These are phyloP conservation scores for Candida montana DNA, from an alignment of 805 yeast genomes.

Conservation along the genomic window DNA sequence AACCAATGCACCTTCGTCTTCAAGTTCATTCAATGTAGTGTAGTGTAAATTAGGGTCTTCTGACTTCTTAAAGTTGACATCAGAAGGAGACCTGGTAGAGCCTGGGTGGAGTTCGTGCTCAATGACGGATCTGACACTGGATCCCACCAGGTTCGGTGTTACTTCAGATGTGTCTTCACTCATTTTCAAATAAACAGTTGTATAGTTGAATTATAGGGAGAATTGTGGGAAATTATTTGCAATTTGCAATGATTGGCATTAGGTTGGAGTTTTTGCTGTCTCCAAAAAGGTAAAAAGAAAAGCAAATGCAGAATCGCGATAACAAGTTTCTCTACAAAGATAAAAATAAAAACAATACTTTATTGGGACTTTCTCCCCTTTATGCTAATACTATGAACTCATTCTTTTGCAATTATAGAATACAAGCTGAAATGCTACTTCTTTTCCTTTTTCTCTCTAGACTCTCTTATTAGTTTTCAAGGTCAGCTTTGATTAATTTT, in stretches of 20 bases:
- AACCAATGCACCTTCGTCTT: conserved; percentile 46
- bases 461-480: conserved; percentile 18
- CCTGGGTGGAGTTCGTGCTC: conserved; percentile 11
- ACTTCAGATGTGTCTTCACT: background rate
- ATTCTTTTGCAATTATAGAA: background rate
- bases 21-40: conserved; percentile 30
- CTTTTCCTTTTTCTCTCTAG: too few species aligned
- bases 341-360: too few species aligned
- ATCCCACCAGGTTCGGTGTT: conserved; percentile 22
- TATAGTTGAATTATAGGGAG: background rate
- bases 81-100: conserved; percentile 16
- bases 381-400: background rate
- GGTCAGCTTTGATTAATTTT: conserved; percentile 26
- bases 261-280: background rate
- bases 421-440: background rate
- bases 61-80: conserved; percentile 3
- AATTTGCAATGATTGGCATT: too few species aligned
- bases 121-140: conserved; percentile 19
- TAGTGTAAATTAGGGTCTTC: conserved; percentile 14
- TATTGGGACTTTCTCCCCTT: too few species aligned
- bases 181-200: background rate
- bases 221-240: too few species aligned
- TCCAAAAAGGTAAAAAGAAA: background rate
- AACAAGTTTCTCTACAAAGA: background rate
- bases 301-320: background rate